Base-by-base conservation (phyloP, 2,329 filamentous ascomycete genomes). In the Blumeria graminis region DNA sequence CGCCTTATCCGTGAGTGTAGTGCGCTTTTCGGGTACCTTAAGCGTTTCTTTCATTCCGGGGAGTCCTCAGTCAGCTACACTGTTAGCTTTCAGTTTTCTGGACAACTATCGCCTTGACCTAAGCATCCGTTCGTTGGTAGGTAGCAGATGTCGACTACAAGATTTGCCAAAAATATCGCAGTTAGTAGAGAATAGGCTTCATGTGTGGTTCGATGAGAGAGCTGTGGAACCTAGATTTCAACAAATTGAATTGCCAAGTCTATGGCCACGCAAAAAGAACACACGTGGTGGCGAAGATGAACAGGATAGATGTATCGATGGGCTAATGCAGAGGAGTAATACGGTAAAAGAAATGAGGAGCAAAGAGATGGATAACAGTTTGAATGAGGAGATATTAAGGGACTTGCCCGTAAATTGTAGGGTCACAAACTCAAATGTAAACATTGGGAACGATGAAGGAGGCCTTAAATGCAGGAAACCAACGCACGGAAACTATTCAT, bases 71-170 rank as follows among this genome's bases (percentile, higher is more conserved):
- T 77, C 81, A 62, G 75, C 78, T 3, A 94, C 92, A 3, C 93
- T 88, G 66, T 83, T 98, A 68, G 86, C 86, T 0, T 96, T 98
- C 69, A 93, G 87, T 57, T 98, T 98, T 66, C 75, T 90, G 36
- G 85, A 90, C 66, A 86, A 92, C 69, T 93, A 93, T 70, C 75
- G 86, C 32, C 74, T 93, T 18, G 86, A 92, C 67, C 82, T 93
- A 60, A 86, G 82, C 3, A 84, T 90, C 33, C 77, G 84, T 59
- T 88, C 84, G 56, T 74, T 92, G 13, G 76, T 93, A 5, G 86
- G 86, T 38, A 86, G 81, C 58, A 77, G 86, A n/a, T 85, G 82
- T 3, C 75, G 85, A 14, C 71, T 93, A 3, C 85, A 92, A 65
- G 86, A 93, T 66, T 84, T 93, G 1, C 86, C 86, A 33, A 93